Base-by-base conservation (phyloP, 768 basidiomycete species). In the Mycena metata region DNA sequence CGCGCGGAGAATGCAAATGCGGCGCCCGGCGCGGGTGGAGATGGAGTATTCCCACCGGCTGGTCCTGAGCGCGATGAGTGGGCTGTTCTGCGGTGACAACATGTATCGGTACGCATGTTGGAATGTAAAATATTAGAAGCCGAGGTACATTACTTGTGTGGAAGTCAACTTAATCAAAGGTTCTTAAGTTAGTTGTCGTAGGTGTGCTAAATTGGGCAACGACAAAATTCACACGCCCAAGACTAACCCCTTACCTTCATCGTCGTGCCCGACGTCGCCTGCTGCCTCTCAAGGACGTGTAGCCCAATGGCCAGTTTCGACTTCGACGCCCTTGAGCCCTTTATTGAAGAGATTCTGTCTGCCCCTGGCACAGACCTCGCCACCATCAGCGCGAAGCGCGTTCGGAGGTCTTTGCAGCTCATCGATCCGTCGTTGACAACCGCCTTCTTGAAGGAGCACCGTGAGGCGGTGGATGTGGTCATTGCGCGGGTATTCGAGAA, bases 321-420 rank as follows among this genome's bases (percentile, higher is more conserved):
- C 75, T 81, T 89, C 52, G 73, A 76, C 67, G 79, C 83, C 65
- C 84, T 94, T 71, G 86, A 89, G 78, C 84, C 86, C 15, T 84
- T 82, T 66, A 91, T 96, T 75, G 84, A 83, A 71, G 81, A 83
- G 66, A 93, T 96, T 77, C 88, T 96, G 58, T 84, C 88, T 35
- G 90, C 91, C 21, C 94, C 94, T 4, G 90, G 88, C 52, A 91
- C 88, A 52, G 92, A 96, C 83, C 85, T 96, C 74, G 69, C 83
- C 51, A 92, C 91, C 51, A 93, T 96, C 79, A 93, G 90, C 76
- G 96, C 95, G 51, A 97, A 95, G 82, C 90, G 90, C 80, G 95
- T 98, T 73, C 89, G 96, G 71, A 91, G 91, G 75, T 87, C 89
- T 76, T 82, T 96, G 69, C 73, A 82, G 64, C 88, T 87, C 67